These are phyloP conservation scores for Gracilaria caudata DNA, from an alignment of 23 red algal genomes.

Conservation along the genomic window DNA sequence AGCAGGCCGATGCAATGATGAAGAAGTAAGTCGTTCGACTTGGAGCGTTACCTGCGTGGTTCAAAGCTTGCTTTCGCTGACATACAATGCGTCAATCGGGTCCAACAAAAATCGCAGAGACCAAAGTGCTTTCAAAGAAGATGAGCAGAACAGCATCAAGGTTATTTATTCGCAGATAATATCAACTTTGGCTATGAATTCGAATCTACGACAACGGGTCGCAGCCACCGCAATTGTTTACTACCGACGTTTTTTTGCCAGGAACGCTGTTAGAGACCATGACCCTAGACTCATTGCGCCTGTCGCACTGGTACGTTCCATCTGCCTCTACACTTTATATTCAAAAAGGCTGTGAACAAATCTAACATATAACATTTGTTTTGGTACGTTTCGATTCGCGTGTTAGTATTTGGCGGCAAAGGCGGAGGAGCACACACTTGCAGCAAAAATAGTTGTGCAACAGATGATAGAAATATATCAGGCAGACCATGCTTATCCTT, in stretches of 20 bases:
- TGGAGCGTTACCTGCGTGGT: background rate
- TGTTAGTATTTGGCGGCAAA: slow-evolving; percentile 79
- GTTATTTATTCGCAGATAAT: slow-evolving; percentile 71
- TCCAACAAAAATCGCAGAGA: slow-evolving; percentile 6
- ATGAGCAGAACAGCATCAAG: slow-evolving; percentile 65
- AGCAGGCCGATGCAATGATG: slow-evolving; percentile 44
- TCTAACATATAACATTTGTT: background rate
- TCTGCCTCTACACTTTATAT: background rate
- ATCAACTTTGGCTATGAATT: slow-evolving; percentile 50
- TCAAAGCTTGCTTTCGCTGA: background rate
- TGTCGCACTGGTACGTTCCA: slow-evolving; percentile 68
- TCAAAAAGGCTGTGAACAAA: background rate
- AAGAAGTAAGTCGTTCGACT: slow-evolving; percentile 24
- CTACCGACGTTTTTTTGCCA: slow-evolving; percentile 70
- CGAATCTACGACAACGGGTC: slow-evolving; percentile 78
- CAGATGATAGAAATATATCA: slow-evolving; percentile 59
- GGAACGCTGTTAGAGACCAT: slow-evolving; percentile 52
- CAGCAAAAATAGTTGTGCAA: slow-evolving; percentile 75
- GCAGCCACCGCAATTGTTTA: slow-evolving; percentile 83
- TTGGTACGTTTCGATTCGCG: background rate
- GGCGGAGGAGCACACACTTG: slow-evolving; percentile 77
- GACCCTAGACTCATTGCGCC: slow-evolving; percentile 84
- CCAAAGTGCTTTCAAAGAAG: slow-evolving; percentile 50
- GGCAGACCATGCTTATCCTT: slow-evolving; percentile 74
- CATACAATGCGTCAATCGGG: background rate